These are phyloP conservation scores for Olyra latifolia DNA, from an alignment of 176 grass and related monocot species.

Conservation along the genomic window DNA sequence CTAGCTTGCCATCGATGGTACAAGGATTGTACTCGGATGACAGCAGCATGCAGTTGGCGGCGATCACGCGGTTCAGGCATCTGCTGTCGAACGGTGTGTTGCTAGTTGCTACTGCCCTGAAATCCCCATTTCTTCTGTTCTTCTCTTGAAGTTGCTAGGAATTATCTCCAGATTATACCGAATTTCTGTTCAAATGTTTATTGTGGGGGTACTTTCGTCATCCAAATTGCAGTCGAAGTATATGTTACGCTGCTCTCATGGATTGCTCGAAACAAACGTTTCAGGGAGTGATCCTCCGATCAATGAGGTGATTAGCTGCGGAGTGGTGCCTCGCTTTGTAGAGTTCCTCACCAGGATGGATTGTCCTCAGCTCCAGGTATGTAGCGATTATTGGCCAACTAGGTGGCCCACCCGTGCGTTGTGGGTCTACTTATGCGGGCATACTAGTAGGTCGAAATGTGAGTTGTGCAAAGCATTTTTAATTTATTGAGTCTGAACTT, in stretches of 20 bases:
- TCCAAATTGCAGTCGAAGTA: background rate
- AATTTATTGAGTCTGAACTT: no score
- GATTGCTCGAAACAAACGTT: background rate
- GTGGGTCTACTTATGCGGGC: no score
- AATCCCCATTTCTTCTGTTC: background rate
- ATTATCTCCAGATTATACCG: background rate
- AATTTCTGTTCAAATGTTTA: background rate
- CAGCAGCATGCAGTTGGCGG: slow-evolving; percentile 42
- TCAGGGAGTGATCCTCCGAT: slow-evolving; percentile 52
- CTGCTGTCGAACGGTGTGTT: slow-evolving; percentile 50
- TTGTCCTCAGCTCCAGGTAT: slow-evolving; percentile 63
- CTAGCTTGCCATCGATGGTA: slow-evolving; percentile 35
- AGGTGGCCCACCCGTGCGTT: no score
- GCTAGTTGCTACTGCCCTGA: background rate
- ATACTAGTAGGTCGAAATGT: no score
- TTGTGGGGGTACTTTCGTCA: background rate
- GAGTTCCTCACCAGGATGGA: slow-evolving; percentile 67
- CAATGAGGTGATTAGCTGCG: slow-evolving; percentile 50
- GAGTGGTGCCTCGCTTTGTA: slow-evolving; percentile 60
- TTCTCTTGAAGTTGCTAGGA: background rate
- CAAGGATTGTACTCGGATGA: slow-evolving; percentile 52
- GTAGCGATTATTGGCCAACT: background rate
- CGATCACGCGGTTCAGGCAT: slow-evolving; percentile 49
- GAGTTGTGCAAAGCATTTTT: no score
- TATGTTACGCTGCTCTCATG: background rate